These are phyloP conservation scores for Microsporum canis DNA, from an alignment of 2,329 filamentous ascomycete species.

Conservation along the genomic window DNA sequence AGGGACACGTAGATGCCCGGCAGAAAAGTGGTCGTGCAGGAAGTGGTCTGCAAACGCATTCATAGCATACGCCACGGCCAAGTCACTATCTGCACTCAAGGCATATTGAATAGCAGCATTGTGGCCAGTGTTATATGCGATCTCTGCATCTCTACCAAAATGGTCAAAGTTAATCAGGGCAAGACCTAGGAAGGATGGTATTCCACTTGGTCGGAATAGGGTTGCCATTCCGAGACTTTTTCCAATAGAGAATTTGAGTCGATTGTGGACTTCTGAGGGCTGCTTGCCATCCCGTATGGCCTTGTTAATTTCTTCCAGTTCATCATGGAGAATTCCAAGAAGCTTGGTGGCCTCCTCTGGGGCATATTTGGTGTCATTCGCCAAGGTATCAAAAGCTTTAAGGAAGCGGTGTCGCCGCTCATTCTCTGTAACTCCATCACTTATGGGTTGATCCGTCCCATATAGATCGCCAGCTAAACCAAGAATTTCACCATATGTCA, in stretches of 20 bases:
- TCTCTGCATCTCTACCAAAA: conserved; percentile 1
- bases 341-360: background rate
- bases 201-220: background rate
- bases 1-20: conserved; percentile 3
- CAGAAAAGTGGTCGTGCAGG: conserved; percentile 1
- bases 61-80: conserved; percentile 2
- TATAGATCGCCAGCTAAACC: conserved; percentile 4
- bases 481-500: conserved; percentile 4
- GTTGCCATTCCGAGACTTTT: background rate
- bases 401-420: background rate
- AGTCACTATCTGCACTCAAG: background rate
- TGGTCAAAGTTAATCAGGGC: conserved; percentile 6
- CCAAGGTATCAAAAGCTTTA: background rate
- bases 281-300: background rate
- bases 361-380: conserved; percentile 4
- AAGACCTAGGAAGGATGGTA: conserved; percentile 1
- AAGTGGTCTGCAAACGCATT: conserved; percentile 4
- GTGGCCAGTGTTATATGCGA: conserved; percentile 5
- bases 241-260: background rate
- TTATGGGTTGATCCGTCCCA: conserved; percentile 2
- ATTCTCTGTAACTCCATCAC: background rate
- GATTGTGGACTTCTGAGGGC: background rate
- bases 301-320: background rate
- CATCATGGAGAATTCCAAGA: background rate
- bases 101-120: conserved; percentile 3